Evolutionary conservation across 805 yeast species (phyloP).

Genomic region (Ogataea ganodermae): DNA sequence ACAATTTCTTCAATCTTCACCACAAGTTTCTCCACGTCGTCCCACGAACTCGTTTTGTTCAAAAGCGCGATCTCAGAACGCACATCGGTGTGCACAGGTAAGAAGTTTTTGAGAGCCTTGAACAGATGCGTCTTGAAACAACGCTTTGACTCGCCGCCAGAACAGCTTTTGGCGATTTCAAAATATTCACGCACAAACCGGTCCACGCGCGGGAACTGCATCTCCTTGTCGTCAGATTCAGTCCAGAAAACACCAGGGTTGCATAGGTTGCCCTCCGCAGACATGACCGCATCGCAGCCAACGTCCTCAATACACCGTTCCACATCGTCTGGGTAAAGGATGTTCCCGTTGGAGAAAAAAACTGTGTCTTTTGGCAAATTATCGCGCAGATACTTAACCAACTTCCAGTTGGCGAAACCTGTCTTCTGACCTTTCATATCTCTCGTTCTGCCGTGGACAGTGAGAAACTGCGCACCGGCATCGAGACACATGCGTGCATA

Average conservation of each 20-base stretch:
- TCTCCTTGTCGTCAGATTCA: slow-evolving; percentile 51
- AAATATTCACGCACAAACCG: slow-evolving; percentile 80
- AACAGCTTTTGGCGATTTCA: slow-evolving; percentile 66
- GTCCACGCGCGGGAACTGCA: slow-evolving; percentile 85
- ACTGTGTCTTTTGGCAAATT: slow-evolving; percentile 79
- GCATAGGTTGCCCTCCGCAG: slow-evolving; percentile 92
- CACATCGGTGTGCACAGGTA: slow-evolving; percentile 74
- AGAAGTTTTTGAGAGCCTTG: slow-evolving; percentile 79
- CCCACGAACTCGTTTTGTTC: slow-evolving; percentile 45
- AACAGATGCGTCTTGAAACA: slow-evolving; percentile 94
- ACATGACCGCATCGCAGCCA: slow-evolving; percentile 89
- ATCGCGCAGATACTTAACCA: slow-evolving; percentile 72
- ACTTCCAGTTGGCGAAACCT: slow-evolving; percentile 92
- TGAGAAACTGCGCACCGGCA: slow-evolving; percentile 95
- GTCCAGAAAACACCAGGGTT: slow-evolving; percentile 91
- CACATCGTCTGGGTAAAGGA: slow-evolving; percentile 86
- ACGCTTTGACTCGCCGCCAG: slow-evolving; percentile 71
- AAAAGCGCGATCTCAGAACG: slow-evolving; percentile 67
- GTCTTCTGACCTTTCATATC: slow-evolving; percentile 98
- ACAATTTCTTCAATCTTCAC: slow-evolving; percentile 68
- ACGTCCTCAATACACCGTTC: slow-evolving; percentile 64
- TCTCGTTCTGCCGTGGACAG: slow-evolving; percentile 93
- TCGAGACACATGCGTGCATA: slow-evolving; percentile 86
- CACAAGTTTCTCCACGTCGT: slow-evolving; percentile 52
- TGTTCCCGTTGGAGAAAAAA: slow-evolving; percentile 91